These are phyloP conservation scores for Mycosphaerella sp. DNA, from an alignment of 2,329 filamentous ascomycete genomes.

Conservation along the genomic window DNA sequence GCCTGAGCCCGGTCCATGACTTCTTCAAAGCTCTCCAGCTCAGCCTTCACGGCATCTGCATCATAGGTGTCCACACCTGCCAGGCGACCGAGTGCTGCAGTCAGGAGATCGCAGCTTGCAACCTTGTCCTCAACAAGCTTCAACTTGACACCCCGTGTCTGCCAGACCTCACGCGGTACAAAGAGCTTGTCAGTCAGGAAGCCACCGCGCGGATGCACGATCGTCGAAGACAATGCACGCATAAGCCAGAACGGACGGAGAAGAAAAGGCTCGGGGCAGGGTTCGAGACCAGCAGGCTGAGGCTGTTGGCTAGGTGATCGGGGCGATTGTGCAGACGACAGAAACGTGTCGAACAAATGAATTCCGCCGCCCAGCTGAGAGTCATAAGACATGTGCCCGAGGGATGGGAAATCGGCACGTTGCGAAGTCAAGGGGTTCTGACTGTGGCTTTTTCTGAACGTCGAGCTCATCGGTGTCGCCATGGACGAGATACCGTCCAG, in stretches of 20 bases:
- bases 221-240: slow-evolving; percentile 85
- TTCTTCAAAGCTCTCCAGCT: slow-evolving; percentile 83
- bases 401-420: slow-evolving; percentile 43
- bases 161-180: slow-evolving; percentile 87
- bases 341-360: slow-evolving; percentile 66
- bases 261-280: slow-evolving; percentile 81
- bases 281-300: slow-evolving; percentile 73
- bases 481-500: slow-evolving; percentile 60
- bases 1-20: slow-evolving; percentile 81
- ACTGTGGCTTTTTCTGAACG: slow-evolving; percentile 43
- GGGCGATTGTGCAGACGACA: slow-evolving; percentile 27
- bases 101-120: slow-evolving; percentile 81
- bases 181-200: slow-evolving; percentile 91
- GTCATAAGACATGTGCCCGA: slow-evolving; percentile 40
- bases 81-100: slow-evolving; percentile 67
- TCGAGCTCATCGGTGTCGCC: slow-evolving; percentile 63
- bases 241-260: slow-evolving; percentile 98
- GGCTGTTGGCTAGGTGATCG: slow-evolving; percentile 39
- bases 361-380: slow-evolving; percentile 62
- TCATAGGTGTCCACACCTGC: slow-evolving; percentile 80
- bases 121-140: slow-evolving; percentile 92
- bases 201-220: slow-evolving; percentile 83
- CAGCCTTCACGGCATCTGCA: slow-evolving; percentile 83
- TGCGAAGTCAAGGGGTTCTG: slow-evolving; percentile 29
- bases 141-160: slow-evolving; percentile 86